Conservation (phyloP, 148 eudicot genomes). For the Nepenthes gracilis region DNA sequence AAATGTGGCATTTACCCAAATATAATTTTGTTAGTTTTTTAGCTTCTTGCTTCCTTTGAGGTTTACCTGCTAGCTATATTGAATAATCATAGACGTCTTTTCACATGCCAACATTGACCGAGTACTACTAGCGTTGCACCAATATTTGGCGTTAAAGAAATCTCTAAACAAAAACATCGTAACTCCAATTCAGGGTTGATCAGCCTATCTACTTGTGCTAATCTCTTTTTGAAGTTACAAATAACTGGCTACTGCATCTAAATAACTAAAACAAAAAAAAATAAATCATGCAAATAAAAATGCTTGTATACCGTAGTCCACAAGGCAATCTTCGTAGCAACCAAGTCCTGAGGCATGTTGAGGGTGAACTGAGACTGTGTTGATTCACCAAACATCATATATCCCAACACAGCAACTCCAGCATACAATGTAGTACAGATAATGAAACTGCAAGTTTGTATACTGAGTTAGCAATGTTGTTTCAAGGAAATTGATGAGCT, state of each 20-base stretch:
- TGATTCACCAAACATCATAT: conserved; percentile 74
- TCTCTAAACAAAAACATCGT: background rate
- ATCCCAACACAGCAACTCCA: conserved; percentile 78
- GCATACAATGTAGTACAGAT: conserved; percentile 67
- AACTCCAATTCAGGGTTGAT: background rate
- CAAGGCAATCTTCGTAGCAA: conserved; percentile 79
- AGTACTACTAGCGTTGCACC: too few species aligned
- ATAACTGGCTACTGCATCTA: background rate
- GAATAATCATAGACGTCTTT: too few species aligned
- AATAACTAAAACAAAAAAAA: background rate
- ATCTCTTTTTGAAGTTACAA: background rate
- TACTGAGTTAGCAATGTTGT: background rate
- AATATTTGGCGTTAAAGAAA: too few species aligned
- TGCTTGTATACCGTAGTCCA: conserved; percentile 71
- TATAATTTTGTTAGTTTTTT: too few species aligned
- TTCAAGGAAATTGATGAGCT: background rate
- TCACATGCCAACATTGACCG: too few species aligned
- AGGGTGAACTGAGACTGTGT: conserved; percentile 87
- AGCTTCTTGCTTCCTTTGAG: too few species aligned
- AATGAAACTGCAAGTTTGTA: conserved; percentile 41
- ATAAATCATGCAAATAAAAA: background rate
- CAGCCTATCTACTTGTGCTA: background rate
- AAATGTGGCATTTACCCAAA: too few species aligned
- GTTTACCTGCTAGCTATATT: too few species aligned
- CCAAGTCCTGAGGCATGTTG: conserved; percentile 60